These are phyloP conservation scores for Phytophthora citrophthora DNA, from an alignment of 352 stramenopile species.

Conservation along the genomic window DNA sequence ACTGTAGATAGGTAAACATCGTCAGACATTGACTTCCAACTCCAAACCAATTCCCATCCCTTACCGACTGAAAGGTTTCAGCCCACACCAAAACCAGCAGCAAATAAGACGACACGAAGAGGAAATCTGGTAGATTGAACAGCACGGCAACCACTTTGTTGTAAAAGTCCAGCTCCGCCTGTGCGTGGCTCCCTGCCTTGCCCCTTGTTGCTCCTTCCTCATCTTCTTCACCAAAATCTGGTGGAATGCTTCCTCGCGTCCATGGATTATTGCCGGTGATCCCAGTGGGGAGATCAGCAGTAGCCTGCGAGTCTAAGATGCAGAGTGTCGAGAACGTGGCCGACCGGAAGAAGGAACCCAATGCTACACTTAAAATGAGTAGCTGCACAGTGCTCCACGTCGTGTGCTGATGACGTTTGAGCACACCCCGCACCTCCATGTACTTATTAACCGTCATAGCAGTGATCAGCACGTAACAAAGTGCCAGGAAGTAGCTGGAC, in stretches of 20 bases:
- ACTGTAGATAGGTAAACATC: slow-evolving; percentile 44
- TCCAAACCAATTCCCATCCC: slow-evolving; percentile 3
- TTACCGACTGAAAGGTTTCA: slow-evolving; percentile 89
- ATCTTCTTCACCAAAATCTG: slow-evolving; percentile 18
- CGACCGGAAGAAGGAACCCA: slow-evolving; percentile 88
- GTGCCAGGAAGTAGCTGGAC: slow-evolving; percentile 88
- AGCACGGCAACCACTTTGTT: slow-evolving; percentile 92
- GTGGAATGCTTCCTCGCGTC: slow-evolving; percentile 15
- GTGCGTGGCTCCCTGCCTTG: slow-evolving; percentile 29
- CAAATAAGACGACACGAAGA: slow-evolving; percentile 91
- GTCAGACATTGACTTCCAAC: slow-evolving; percentile 2
- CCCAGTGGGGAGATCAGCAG: slow-evolving; percentile 45
- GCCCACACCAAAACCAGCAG: slow-evolving; percentile 92
- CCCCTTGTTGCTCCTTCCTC: slow-evolving; percentile 18
- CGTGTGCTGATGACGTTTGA: slow-evolving; percentile 66
- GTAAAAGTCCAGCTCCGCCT: slow-evolving; percentile 87
- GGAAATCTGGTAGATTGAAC: slow-evolving; percentile 93
- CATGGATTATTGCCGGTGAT: slow-evolving; percentile 30
- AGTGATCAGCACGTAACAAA: slow-evolving; percentile 86
- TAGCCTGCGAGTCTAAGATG: slow-evolving; percentile 85
- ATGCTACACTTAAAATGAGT: slow-evolving; percentile 77
- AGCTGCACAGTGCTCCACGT: slow-evolving; percentile 87
- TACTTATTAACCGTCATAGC: slow-evolving; percentile 84
- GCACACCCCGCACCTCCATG: slow-evolving; percentile 69
- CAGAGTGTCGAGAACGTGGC: slow-evolving; percentile 89